Evolutionary conservation across 2,329 filamentous ascomycete species (phyloP), one percentile per base, ranked within the genome.

Genomic region (Alternaria sp.): DNA sequence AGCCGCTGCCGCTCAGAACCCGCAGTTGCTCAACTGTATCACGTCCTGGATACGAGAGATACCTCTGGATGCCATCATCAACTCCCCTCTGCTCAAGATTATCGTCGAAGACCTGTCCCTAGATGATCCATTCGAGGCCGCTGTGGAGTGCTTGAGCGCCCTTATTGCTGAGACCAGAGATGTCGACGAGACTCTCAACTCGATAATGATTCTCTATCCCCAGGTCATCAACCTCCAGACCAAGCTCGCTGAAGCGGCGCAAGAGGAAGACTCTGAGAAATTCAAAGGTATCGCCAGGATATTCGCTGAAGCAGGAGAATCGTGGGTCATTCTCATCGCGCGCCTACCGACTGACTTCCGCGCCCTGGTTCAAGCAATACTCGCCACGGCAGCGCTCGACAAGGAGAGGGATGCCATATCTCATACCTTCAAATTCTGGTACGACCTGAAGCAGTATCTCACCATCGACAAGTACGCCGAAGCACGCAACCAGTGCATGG

Each of bases 41-140:
- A 96, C 93, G 32, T 97, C 95, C 3, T 99, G 95, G 95, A 86
- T 98, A 68, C 89, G 93, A 70, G 95, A 99, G 81, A 92, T 99
- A 7, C 92, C 94, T 0, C 87, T 97, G 49, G 86, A 85, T 65
- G 90, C 92, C 63, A 89, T 99, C 65, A 90, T 97, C 68, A 90
- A 90, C 70, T 97, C 94, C 1, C 91, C 94, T 7, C 84, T 99
- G 14, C 85, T 99, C 69, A 88, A 92, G 67, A 85, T 94, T 54
- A 87, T 97, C 51, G 88, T 97, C 74, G 87, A 89, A 67, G 93
- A 91, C 7, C 81, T 97, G 32, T 86, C 90, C 48, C 86, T 88
- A 60, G 92, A 96, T 36, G 82, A 85, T 43, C 93, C 94, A 9
- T 92, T 96, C 71, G 91, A 97, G 72, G 88, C 94, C 20, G 94